Percentiles rank a stretch among this genome's conserved stretches.
phyloP scores from a whole-genome alignment of 1,284 basidiomycete genomes.

The Blastosporella zonata region DNA sequence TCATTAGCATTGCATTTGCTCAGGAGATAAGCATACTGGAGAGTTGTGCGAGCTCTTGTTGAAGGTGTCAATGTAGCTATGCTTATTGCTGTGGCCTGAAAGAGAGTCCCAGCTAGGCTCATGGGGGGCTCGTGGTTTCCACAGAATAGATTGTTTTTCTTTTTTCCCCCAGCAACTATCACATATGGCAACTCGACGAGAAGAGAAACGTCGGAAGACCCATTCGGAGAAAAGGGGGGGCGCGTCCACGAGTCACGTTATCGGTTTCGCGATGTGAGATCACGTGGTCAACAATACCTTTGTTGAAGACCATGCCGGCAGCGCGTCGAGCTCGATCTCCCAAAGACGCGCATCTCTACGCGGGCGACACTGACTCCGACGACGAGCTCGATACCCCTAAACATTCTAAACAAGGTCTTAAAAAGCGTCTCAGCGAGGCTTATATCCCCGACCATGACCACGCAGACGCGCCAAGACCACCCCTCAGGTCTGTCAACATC shows the following conservation, averaged over 20 bases:
- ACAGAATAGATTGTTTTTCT: too few relatives aligned
- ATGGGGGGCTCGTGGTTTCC: too few relatives aligned
- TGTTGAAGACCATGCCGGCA: constrained; percentile 37
- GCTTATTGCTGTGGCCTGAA: too few relatives aligned
- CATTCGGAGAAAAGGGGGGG: background rate
- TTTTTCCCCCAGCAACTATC: too few relatives aligned
- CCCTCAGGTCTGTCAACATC: constrained; percentile 60
- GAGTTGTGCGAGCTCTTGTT: too few relatives aligned
- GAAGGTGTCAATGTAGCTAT: too few relatives aligned
- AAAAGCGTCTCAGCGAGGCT: constrained; percentile 63
- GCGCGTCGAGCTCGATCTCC: constrained; percentile 33
- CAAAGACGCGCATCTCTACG: constrained; percentile 30
- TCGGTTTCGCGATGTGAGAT: constrained; percentile 29
- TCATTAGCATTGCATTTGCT: too few relatives aligned
- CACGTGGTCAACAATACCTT: constrained; percentile 31
- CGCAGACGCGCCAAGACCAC: constrained; percentile 46
- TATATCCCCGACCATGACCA: constrained; percentile 45
- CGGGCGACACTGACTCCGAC: constrained; percentile 41
- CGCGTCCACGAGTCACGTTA: constrained; percentile 17
- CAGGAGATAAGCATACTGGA: too few relatives aligned
- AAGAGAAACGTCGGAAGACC: too few relatives aligned
- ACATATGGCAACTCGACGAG: too few relatives aligned
- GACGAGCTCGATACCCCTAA: constrained; percentile 47
- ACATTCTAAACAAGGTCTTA: constrained; percentile 37
- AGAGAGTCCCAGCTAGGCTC: too few relatives aligned